These are phyloP conservation scores for Lagenidium sp. DNA, from an alignment of 352 stramenopile genomes.

Conservation along the genomic window DNA sequence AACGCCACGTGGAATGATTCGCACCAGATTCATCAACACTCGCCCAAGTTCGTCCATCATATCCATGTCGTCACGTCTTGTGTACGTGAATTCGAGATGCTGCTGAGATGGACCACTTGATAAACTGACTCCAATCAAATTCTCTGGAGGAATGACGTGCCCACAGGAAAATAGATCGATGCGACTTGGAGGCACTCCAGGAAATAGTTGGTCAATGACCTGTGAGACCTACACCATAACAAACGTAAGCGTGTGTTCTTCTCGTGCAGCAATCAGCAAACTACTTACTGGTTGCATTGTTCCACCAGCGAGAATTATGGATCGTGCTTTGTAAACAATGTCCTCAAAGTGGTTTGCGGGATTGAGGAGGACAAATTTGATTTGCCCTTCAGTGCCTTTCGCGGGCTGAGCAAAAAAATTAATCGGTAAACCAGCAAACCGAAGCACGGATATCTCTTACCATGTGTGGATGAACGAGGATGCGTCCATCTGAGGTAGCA, in stretches of 20 bases:
- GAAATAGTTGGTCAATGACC: constrained; percentile 95
- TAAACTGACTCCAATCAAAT: constrained; percentile 82
- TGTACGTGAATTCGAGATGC: constrained; percentile 94
- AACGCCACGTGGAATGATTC: constrained; percentile 89
- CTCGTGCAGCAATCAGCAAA: no score
- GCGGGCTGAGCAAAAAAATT: no score
- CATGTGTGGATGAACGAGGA: constrained; percentile 53
- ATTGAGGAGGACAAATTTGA: constrained; percentile 96
- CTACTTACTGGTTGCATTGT: constrained; percentile 92
- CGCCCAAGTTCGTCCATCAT: constrained; percentile 93
- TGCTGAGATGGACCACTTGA: constrained; percentile 75
- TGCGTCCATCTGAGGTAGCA: constrained; percentile 52
- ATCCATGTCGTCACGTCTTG: constrained; percentile 49
- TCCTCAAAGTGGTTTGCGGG: constrained; percentile 91
- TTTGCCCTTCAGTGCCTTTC: constrained; percentile 36
- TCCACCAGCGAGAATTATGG: constrained; percentile 95
- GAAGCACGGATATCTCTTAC: constrained; percentile 17
- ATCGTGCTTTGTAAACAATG: constrained; percentile 91
- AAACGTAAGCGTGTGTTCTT: no score
- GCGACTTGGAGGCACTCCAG: constrained; percentile 37
- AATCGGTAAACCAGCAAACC: no score
- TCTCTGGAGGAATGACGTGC: constrained; percentile 95
- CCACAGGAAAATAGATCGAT: constrained; percentile 97
- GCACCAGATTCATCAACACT: constrained; percentile 88
- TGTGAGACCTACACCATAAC: constrained; percentile 81